A percentile compares a stretch with the other conserved stretches of the same genome.
phyloP scores from a whole-genome alignment of 202 grass and related monocot species.

The Setaria italica region DNA sequence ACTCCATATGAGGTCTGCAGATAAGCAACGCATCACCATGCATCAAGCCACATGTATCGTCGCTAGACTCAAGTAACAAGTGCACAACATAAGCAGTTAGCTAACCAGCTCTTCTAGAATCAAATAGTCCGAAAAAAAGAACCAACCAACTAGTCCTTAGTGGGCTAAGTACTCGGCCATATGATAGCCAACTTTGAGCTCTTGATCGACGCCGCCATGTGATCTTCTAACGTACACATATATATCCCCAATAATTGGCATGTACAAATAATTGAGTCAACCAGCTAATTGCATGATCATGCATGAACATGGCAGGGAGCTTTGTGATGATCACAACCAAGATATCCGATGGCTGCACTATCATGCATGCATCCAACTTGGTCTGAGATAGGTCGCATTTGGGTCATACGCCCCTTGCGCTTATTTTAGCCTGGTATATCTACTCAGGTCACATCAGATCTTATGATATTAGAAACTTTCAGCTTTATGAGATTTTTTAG shows the following conservation, averaged over 20 bases:
- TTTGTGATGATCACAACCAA: slow-evolving; percentile 56
- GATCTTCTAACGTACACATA: slow-evolving; percentile 36
- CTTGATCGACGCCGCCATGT: slow-evolving; percentile 58
- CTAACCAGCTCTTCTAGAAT: slow-evolving; percentile 15
- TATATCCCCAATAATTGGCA: slow-evolving; percentile 53
- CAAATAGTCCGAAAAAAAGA: background rate
- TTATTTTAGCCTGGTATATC: slow-evolving; percentile 39
- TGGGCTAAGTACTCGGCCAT: slow-evolving; percentile 29
- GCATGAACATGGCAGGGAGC: slow-evolving; percentile 52
- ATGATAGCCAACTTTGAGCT: slow-evolving; percentile 39
- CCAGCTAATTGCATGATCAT: slow-evolving; percentile 55
- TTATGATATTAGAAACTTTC: slow-evolving; percentile 42
- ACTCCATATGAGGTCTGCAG: slow-evolving; percentile 5
- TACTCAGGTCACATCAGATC: slow-evolving; percentile 37
- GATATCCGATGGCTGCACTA: slow-evolving; percentile 42
- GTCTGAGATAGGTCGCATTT: slow-evolving; percentile 46
- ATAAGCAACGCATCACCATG: slow-evolving; percentile 7
- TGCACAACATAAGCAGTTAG: background rate
- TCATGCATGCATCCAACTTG: slow-evolving; percentile 58
- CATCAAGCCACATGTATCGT: slow-evolving; percentile 14
- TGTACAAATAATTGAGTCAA: slow-evolving; percentile 55
- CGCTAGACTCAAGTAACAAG: slow-evolving; percentile 14
- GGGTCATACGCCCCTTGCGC: slow-evolving; percentile 36
- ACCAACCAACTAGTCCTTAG: slow-evolving; percentile 32
- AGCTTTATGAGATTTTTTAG: slow-evolving; percentile 55